Base-by-base conservation (phyloP, 352 stramenopile species). In the Phytophthora citrophthora region DNA sequence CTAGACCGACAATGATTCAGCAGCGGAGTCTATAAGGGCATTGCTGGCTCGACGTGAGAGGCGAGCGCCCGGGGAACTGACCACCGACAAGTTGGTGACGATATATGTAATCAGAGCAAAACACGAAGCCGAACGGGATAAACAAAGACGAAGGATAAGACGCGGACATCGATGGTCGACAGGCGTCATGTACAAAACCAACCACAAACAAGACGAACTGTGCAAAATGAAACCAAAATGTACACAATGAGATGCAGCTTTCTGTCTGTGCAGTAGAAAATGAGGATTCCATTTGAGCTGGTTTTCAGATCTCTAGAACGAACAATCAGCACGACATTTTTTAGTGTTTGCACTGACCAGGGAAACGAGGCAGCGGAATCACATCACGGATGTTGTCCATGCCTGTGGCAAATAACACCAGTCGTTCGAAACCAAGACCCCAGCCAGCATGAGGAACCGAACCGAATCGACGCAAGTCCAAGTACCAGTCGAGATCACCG, bases 321-420 rank as follows among this genome's bases (percentile, higher is more conserved):
- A 60, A 51, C 12, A 38, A 20, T 24, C 26, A 40, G 26, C n/a
- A 26, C 18, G n/a, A 12, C 13, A 2, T 44, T 12, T 44, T 16
- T 38, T 69, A 66, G 38, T 89, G 76, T 36, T 91, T 85, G 65
- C 97, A 98, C 76, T 95, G 95, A n/a, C 95, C 95, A 16, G 96
- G 96, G 75, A 96, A 99, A 34, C 97, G 85, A 32, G 97, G 97
- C 45, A 99, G 97, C 24, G 98, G 95, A 72, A 99, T 99, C 3
- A 97, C 96, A 63, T 99, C 97, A 39, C 97, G 89, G 69, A 99
- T 99, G 77, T 99, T 99, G 59, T 99, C 96, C 72, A 99, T 97
- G 16, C 97, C 96, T 26, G 94, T 99, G 10, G 98, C 88, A 64
- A 99, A 99, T 16, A 97, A 96, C 26, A 99, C 95, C 12, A 99